phyloP scores from a whole-genome alignment of 2,329 filamentous ascomycete species.

The Colletotrichum sp. region DNA sequence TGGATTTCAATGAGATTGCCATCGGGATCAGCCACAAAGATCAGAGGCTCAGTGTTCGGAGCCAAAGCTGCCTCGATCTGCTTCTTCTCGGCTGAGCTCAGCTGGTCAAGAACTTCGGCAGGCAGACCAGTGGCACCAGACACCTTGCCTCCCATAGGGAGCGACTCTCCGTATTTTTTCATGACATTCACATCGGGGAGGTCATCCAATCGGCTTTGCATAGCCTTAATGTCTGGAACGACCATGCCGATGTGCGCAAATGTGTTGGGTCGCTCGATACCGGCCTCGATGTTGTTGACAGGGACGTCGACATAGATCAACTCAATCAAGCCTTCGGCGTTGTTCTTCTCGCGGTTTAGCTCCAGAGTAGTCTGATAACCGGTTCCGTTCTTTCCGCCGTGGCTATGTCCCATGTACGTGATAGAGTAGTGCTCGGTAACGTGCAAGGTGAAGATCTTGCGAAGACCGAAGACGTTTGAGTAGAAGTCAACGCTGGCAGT shows the following conservation, averaged over 20 bases:
- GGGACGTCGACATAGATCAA: constrained; percentile 30
- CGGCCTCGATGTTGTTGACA: constrained; percentile 23
- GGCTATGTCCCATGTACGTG: constrained; percentile 39
- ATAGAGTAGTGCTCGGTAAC: constrained; percentile 32
- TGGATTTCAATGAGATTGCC: constrained; percentile 31
- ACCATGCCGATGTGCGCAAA: constrained; percentile 40
- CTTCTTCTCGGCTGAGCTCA: constrained; percentile 5
- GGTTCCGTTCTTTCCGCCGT: constrained; percentile 41
- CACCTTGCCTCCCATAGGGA: constrained; percentile 5
- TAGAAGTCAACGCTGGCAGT: constrained; percentile 37
- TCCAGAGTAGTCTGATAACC: constrained; percentile 39
- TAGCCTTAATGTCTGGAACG: constrained; percentile 34
- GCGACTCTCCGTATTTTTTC: constrained; percentile 29
- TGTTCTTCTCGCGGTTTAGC: constrained; percentile 38
- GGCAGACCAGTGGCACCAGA: constrained; percentile 1
- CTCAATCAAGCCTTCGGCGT: constrained; percentile 36
- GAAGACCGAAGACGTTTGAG: constrained; percentile 36
- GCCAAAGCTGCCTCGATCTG: constrained; percentile 10
- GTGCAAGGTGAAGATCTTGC: constrained; percentile 37
- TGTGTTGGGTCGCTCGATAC: constrained; percentile 29
- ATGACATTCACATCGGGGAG: constrained; percentile 25
- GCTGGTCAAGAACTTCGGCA: constrained; percentile 20
- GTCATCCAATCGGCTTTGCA: constrained; percentile 29
- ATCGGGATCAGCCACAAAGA: constrained; percentile 28
- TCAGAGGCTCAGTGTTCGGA: constrained; percentile 18